Percentiles rank a stretch among this genome's conserved stretches.
phyloP scores from a whole-genome alignment of 345 rosid genomes.

The Eutrema japonicum region DNA sequence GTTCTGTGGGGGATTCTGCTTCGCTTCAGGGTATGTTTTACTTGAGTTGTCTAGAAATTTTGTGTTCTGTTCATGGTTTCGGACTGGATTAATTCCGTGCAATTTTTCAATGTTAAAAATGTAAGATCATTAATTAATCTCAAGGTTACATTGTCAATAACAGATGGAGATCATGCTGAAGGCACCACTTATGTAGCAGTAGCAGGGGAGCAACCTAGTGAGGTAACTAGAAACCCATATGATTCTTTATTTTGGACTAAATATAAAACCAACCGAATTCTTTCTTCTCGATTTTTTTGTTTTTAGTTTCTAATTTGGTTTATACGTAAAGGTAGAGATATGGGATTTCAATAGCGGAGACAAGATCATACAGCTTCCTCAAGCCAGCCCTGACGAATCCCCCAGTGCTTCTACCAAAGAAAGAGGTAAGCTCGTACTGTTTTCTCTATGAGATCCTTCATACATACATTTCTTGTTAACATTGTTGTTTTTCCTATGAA shows the following conservation, averaged over 20 bases:
- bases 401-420: conserved; percentile 49
- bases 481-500: neutral
- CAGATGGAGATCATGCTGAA: conserved; percentile 49
- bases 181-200: conserved; percentile 64
- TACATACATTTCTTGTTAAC: conserved; percentile 5
- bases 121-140: neutral
- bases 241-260: neutral
- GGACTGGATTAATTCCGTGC: neutral
- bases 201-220: conserved; percentile 75
- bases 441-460: conserved; percentile 15
- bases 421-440: conserved; percentile 55
- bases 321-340: conserved; percentile 67
- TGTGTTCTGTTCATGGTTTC: conserved; percentile 2
- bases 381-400: conserved; percentile 45
- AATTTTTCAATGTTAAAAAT: neutral
- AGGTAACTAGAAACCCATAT: conserved; percentile 51
- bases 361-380: conserved; percentile 57
- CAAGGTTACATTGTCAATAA: conserved; percentile 18
- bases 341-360: conserved; percentile 77
- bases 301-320: conserved; percentile 10
- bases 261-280: neutral
- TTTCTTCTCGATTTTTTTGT: neutral
- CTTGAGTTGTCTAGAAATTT: neutral
- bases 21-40: conserved; percentile 49
- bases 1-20: conserved; percentile 41